Percentiles rank a stretch among this genome's conserved stretches.
Evolutionary conservation across 2,329 filamentous ascomycete species (phyloP).

Genomic region (Pseudogymnoascus sp.): DNA sequence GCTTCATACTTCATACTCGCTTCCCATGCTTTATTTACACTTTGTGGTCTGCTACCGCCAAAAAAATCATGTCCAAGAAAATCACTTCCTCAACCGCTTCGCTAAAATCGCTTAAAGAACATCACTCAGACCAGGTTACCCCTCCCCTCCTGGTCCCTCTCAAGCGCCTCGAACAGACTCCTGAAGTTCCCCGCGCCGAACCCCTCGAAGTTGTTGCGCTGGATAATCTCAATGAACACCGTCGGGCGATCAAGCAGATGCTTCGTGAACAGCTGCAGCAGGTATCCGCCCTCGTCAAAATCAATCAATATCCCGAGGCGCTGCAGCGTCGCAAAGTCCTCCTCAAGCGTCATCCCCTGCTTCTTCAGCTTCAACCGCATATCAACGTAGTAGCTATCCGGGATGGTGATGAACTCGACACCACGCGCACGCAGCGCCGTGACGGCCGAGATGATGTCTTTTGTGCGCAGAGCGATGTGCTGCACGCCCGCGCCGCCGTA

Average conservation of each 20-base stretch:
- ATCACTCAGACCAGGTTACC: conserved; percentile 54
- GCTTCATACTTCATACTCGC: background rate
- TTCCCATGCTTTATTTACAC: background rate
- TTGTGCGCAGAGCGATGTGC: conserved; percentile 81
- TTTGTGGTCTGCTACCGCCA: background rate
- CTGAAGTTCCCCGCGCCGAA: conserved; percentile 96
- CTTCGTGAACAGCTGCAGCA: conserved; percentile 71
- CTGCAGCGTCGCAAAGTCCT: conserved; percentile 72
- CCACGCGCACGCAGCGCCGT: conserved; percentile 73
- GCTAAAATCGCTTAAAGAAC: background rate
- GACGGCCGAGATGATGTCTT: conserved; percentile 71
- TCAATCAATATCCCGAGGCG: conserved; percentile 83
- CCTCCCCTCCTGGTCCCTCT: conserved; percentile 78
- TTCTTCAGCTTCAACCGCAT: conserved; percentile 67
- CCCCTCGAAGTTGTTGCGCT: conserved; percentile 80
- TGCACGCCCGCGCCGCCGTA: conserved; percentile 86
- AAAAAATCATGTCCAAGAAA: background rate
- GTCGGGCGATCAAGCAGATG: conserved; percentile 91
- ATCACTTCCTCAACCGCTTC: background rate
- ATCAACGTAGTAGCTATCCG: conserved; percentile 73
- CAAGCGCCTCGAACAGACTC: conserved; percentile 89
- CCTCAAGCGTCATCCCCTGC: conserved; percentile 54
- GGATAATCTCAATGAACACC: conserved; percentile 94
- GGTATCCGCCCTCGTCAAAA: conserved; percentile 86
- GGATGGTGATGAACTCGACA: conserved; percentile 87